Evolutionary conservation across 139 green algal genomes (phyloP).

Genomic region (Chlamydomonas sp.): DNA sequence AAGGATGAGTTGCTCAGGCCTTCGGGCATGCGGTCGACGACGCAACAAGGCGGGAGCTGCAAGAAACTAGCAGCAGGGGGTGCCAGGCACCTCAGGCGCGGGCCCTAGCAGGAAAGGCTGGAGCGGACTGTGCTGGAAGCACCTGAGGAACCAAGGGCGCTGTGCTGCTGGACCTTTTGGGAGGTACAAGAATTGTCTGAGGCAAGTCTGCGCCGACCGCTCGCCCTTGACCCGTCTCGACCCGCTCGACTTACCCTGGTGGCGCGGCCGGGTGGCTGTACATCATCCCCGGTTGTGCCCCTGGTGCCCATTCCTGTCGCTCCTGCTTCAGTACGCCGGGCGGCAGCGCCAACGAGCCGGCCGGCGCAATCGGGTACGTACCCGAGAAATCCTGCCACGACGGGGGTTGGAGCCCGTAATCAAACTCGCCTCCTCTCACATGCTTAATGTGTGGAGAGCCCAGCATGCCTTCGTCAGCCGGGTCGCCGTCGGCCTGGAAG

Average conservation of each 20-base stretch:
- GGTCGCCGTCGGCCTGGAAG: conserved; percentile 11
- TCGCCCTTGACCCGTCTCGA: neutral
- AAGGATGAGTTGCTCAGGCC: too few species aligned
- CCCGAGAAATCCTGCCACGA: conserved; percentile 14
- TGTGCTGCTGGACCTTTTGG: too few species aligned
- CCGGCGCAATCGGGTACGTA: neutral
- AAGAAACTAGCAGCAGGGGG: too few species aligned
- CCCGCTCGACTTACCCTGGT: neutral
- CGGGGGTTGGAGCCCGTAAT: neutral
- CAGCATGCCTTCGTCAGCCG: neutral
- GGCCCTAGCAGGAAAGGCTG: too few species aligned
- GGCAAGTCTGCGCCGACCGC: neutral
- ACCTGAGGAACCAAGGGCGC: too few species aligned
- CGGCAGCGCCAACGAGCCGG: neutral
- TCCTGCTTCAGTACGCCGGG: conserved; percentile 8
- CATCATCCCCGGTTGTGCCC: neutral
- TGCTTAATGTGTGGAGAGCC: neutral
- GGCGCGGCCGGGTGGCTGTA: neutral
- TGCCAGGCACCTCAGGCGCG: too few species aligned
- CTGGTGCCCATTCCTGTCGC: conserved; percentile 1
- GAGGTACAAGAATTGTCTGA: too few species aligned
- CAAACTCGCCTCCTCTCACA: neutral
- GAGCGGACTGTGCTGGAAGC: too few species aligned
- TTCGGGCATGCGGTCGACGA: too few species aligned
- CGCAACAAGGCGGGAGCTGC: too few species aligned